Conservation (phyloP, 352 stramenopile genomes). For the Discostella stelligera region DNA sequence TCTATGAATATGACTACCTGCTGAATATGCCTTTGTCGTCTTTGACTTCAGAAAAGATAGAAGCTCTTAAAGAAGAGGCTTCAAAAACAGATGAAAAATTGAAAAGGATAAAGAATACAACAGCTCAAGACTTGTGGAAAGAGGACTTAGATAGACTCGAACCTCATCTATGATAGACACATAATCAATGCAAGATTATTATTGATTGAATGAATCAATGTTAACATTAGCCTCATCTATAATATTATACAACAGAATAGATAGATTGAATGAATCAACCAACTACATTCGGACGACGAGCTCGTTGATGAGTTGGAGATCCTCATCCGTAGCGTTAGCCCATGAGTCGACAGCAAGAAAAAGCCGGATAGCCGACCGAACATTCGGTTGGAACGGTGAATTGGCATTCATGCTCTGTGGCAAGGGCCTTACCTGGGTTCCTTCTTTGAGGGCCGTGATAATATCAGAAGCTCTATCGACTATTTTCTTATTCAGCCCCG, state of each 20-base stretch:
- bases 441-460: slow-evolving; percentile 61
- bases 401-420: slow-evolving; percentile 53
- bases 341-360: slow-evolving; percentile 59
- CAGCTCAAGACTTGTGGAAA: slow-evolving; percentile 90
- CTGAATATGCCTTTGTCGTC: slow-evolving; percentile 93
- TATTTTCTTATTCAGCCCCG: slow-evolving; percentile 66
- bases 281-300: slow-evolving; percentile 44
- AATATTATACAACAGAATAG: too few relatives aligned
- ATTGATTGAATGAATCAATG: background rate
- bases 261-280: background rate
- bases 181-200: background rate
- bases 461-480: slow-evolving; percentile 70
- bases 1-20: slow-evolving; percentile 92
- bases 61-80: slow-evolving; percentile 88
- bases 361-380: slow-evolving; percentile 52
- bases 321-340: slow-evolving; percentile 43
- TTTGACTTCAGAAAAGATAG: slow-evolving; percentile 91
- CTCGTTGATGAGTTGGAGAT: slow-evolving; percentile 45
- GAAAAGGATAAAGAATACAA: slow-evolving; percentile 82
- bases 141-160: slow-evolving; percentile 88
- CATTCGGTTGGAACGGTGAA: slow-evolving; percentile 55
- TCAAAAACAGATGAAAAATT: slow-evolving; percentile 87
- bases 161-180: slow-evolving; percentile 42
- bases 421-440: slow-evolving; percentile 55
- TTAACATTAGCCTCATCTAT: too few relatives aligned